These are phyloP conservation scores for Aureobasidium sp. DNA, from an alignment of 2,329 filamentous ascomycete genomes.

Conservation along the genomic window DNA sequence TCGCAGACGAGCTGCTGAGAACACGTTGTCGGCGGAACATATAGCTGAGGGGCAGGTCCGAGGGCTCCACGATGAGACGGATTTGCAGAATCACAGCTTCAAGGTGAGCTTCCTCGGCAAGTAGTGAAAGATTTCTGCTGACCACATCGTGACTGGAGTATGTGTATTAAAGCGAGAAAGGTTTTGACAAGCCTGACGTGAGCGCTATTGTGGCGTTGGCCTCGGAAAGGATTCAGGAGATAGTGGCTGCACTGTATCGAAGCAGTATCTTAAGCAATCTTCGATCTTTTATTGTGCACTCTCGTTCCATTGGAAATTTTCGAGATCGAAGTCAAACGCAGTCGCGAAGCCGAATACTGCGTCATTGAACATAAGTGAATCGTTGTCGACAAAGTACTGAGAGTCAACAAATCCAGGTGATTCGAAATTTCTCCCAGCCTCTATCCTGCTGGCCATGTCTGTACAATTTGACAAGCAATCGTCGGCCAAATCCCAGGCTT, in stretches of 20 bases:
- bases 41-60: neutral
- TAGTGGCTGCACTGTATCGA: too few species aligned
- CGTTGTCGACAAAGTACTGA: neutral
- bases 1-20: conserved; percentile 2
- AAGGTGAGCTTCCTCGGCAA: neutral
- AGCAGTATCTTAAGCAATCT: too few species aligned
- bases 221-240: too few species aligned
- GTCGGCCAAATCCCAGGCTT: neutral
- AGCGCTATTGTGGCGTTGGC: too few species aligned
- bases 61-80: conserved; percentile 13
- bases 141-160: neutral
- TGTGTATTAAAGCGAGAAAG: neutral
- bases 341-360: neutral
- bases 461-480: neutral
- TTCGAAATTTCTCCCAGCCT: neutral
- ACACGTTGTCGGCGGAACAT: neutral
- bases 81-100: conserved; percentile 9
- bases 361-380: neutral
- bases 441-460: neutral
- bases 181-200: too few species aligned
- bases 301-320: neutral
- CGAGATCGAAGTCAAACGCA: neutral
- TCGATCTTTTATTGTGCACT: neutral
- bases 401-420: neutral
- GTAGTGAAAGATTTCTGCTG: neutral